Percentiles rank a stretch among this genome's conserved stretches.
These are phyloP conservation scores for Nakazawaea ishiwadae DNA, from an alignment of 805 yeast species.

Conservation along the genomic window DNA sequence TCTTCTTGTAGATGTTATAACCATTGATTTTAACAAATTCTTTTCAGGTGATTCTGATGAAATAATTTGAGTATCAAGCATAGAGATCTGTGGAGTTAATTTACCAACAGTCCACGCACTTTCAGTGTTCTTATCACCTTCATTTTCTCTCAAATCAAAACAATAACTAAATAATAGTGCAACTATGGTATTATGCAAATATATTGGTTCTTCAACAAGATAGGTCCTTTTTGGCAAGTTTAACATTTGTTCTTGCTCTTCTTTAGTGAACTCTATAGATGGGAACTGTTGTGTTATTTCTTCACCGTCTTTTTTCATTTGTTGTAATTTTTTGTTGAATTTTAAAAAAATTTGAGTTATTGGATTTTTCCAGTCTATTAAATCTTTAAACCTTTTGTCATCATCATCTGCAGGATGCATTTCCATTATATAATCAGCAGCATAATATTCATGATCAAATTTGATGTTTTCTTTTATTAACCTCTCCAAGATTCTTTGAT, in stretches of 20 bases:
- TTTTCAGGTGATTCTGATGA: constrained; percentile 27
- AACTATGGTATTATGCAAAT: constrained; percentile 58
- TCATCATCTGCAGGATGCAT: constrained; percentile 56
- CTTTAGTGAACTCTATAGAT: constrained; percentile 49
- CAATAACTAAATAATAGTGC: constrained; percentile 68
- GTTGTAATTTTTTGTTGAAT: constrained; percentile 40
- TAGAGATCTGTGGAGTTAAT: constrained; percentile 70
- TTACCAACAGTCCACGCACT: constrained; percentile 95
- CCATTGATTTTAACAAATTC: constrained; percentile 43
- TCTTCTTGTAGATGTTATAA: constrained; percentile 63
- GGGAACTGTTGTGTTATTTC: constrained; percentile 20
- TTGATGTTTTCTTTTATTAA: constrained; percentile 61
- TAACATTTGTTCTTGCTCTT: constrained; percentile 64
- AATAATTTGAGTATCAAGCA: constrained; percentile 57
- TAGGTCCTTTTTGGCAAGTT: constrained; percentile 62
- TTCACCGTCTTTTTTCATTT: constrained; percentile 18
- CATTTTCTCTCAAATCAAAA: constrained; percentile 72
- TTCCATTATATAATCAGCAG: constrained; percentile 70
- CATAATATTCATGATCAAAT: constrained; percentile 86
- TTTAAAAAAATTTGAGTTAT: constrained; percentile 35
- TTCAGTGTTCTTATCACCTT: constrained; percentile 70
- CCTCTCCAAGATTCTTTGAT: constrained; percentile 63
- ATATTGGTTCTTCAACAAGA: constrained; percentile 48
- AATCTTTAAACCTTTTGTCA: constrained; percentile 33
- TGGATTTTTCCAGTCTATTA: constrained; percentile 52